A percentile compares a stretch with the other conserved stretches of the same genome.
Evolutionary conservation across 495 filamentous ascomycete species (phyloP).

Genomic region (Penicillium crystallinum): DNA sequence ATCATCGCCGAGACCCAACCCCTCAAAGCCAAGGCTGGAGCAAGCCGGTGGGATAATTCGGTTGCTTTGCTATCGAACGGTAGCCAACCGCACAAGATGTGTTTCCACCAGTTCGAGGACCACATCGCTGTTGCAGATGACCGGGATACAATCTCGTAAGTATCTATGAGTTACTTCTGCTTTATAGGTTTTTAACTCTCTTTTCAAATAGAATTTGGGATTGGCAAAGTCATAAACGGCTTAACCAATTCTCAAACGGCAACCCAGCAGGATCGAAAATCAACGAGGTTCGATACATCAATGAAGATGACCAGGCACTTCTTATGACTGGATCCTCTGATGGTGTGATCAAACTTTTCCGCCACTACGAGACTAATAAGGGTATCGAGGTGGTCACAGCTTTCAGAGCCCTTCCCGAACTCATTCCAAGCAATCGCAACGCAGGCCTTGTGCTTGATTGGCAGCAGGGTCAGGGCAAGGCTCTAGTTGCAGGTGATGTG

Average conservation of each 20-base stretch:
- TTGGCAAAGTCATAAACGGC: slow-evolving; percentile 66
- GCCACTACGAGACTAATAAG: slow-evolving; percentile 68
- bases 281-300: slow-evolving; percentile 92
- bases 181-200: slow-evolving; percentile 16
- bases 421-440: slow-evolving; percentile 86
- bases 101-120: slow-evolving; percentile 96
- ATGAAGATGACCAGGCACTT: slow-evolving; percentile 94
- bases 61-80: slow-evolving; percentile 77
- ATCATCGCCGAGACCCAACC: slow-evolving; percentile 90
- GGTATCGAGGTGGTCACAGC: slow-evolving; percentile 81
- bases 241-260: slow-evolving; percentile 86
- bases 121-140: slow-evolving; percentile 93
- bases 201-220: slow-evolving; percentile 71
- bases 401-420: slow-evolving; percentile 87
- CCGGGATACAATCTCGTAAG: slow-evolving; percentile 71
- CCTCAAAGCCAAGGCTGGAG: slow-evolving; percentile 79
- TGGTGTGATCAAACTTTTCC: slow-evolving; percentile 88
- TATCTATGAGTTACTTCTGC: slow-evolving; percentile 3
- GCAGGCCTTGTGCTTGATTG: slow-evolving; percentile 95
- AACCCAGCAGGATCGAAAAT: slow-evolving; percentile 89
- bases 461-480: slow-evolving; percentile 94
- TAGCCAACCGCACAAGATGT: slow-evolving; percentile 83
- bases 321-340: slow-evolving; percentile 94
- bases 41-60: slow-evolving; percentile 74
- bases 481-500: slow-evolving; percentile 92